Base-by-base conservation (phyloP, 169 alveolate genomes). In the Eimeria falciformis region DNA sequence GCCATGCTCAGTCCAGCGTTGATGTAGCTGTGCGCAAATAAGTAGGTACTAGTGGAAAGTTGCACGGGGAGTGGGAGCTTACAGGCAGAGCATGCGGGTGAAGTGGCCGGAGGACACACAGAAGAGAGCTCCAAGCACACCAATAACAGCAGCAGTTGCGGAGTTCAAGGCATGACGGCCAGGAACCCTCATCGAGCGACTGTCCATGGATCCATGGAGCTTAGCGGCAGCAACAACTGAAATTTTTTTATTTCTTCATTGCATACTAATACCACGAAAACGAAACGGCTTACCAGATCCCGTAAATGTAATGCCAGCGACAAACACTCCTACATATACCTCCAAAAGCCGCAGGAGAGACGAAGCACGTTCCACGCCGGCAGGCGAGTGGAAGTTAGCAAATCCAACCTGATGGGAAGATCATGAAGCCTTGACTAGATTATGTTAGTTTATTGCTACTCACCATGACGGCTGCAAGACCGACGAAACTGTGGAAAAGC, bases 401-500 rank as follows among this genome's bases (percentile, higher is more conserved):
- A 91, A 46, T n/a, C 94, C 92, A 56, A 91, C 94, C 94, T 91
- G 77, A 25, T 62, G 58, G 23, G 45, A 47, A 1, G 55, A 17
- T 6, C n/a, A 5, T 50, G 86, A 17, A n/a, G 17, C 12, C n/a
- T 75, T 29, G 0, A 14, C 12, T 47, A 3, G 47, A 27, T 29
- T 7, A 37, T 78, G 85, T 92, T 79, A 96, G 94, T 85, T 71
- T 58, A 21, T 82, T 96, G 83, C 95, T 91, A 58, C 98, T 96
- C 12, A 98, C 98, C 78, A 97, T 66, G 56, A 97, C 96, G 29
- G 99, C 99, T 45, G 99, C 99, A 66, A 98, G 91, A 37, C 99
- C 99, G 77, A 98, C 99, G 78, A 97, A 96, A 81, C 98, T 94
- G 91, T 98, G 99, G 96, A 98, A 97, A 62, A 97, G 95, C 23